These are phyloP conservation scores for Nitzschia sp. DNA, from an alignment of 108 stramenopile genomes.

Conservation along the genomic window DNA sequence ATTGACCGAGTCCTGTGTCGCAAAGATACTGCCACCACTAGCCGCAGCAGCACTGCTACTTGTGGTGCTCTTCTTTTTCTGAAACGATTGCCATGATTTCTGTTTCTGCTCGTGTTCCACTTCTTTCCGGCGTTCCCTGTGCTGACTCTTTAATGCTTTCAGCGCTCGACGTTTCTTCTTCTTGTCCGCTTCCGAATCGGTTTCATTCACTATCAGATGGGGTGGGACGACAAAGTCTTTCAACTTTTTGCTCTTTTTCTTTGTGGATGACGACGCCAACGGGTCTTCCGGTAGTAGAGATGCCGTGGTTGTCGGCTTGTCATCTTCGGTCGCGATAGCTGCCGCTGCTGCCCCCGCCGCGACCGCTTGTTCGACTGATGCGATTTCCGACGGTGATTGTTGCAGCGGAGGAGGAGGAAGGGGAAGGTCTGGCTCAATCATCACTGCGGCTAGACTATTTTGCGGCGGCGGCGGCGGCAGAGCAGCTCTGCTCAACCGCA, in stretches of 20 bases:
- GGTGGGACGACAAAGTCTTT: slow-evolving; percentile 73
- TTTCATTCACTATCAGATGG: slow-evolving; percentile 61
- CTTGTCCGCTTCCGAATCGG: slow-evolving; percentile 49
- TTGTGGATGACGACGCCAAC: slow-evolving; percentile 4
- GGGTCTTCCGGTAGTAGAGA: too few species aligned
- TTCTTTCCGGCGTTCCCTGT: slow-evolving; percentile 65
- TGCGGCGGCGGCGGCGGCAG: slow-evolving; percentile 5
- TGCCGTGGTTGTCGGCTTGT: slow-evolving; percentile 9
- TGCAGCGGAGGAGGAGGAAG: slow-evolving; percentile 17
- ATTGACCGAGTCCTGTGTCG: slow-evolving; percentile 68
- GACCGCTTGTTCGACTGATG: slow-evolving; percentile 6
- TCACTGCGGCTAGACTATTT: neutral
- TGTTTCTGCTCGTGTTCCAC: slow-evolving; percentile 65
- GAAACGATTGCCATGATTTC: slow-evolving; percentile 82
- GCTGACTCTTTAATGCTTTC: slow-evolving; percentile 79
- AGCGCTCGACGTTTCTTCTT: slow-evolving; percentile 67
- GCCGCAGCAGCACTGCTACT: slow-evolving; percentile 11
- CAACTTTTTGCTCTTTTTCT: slow-evolving; percentile 46
- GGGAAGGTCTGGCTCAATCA: neutral
- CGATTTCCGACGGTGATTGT: slow-evolving; percentile 2
- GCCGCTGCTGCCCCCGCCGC: slow-evolving; percentile 8
- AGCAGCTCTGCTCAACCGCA: slow-evolving; percentile 40
- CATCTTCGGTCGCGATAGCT: neutral
- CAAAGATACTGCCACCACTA: slow-evolving; percentile 60
- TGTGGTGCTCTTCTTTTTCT: slow-evolving; percentile 45